These are phyloP conservation scores for Candida adriatica DNA, from an alignment of 805 yeast species.

Conservation along the genomic window DNA sequence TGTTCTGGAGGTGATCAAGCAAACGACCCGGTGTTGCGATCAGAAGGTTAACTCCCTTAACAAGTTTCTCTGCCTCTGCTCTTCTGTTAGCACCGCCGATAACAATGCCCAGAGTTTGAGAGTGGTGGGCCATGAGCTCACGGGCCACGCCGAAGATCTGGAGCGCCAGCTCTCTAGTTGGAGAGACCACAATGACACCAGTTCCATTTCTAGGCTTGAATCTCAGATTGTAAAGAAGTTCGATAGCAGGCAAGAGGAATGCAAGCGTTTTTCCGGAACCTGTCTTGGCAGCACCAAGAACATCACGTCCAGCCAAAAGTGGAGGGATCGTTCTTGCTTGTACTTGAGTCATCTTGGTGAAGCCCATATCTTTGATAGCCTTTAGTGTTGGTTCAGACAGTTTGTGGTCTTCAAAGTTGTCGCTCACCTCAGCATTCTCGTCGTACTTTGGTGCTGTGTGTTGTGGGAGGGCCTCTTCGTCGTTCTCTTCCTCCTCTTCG, in stretches of 20 bases:
- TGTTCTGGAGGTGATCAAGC: slow-evolving; percentile 93
- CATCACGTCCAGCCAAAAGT: slow-evolving; percentile 91
- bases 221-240: slow-evolving; percentile 78
- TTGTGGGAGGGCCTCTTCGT: slow-evolving; percentile 15
- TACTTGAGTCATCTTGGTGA: slow-evolving; percentile 85
- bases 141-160: slow-evolving; percentile 98
- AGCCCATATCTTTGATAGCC: slow-evolving; percentile 86
- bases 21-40: slow-evolving; percentile 98
- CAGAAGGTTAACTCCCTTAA: slow-evolving; percentile 87
- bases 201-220: slow-evolving; percentile 98
- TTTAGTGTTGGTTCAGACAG: slow-evolving; percentile 77
- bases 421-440: slow-evolving; percentile 18
- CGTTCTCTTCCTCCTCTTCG: slow-evolving; percentile 18
- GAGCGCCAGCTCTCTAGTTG: slow-evolving; percentile 95
- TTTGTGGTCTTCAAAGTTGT: slow-evolving; percentile 41
- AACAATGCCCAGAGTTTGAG: slow-evolving; percentile 93
- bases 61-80: slow-evolving; percentile 92
- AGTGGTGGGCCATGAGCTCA: slow-evolving; percentile 74
- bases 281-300: slow-evolving; percentile 98
- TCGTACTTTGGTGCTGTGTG: slow-evolving; percentile 7
- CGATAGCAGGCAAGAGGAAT: slow-evolving; percentile 92
- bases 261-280: slow-evolving; percentile 99
- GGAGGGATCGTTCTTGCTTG: slow-evolving; percentile 97
- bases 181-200: slow-evolving; percentile 92
- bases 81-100: slow-evolving; percentile 98